Evolutionary conservation across 768 basidiomycete species (phyloP).

Genomic region (Crucibulum laeve): DNA sequence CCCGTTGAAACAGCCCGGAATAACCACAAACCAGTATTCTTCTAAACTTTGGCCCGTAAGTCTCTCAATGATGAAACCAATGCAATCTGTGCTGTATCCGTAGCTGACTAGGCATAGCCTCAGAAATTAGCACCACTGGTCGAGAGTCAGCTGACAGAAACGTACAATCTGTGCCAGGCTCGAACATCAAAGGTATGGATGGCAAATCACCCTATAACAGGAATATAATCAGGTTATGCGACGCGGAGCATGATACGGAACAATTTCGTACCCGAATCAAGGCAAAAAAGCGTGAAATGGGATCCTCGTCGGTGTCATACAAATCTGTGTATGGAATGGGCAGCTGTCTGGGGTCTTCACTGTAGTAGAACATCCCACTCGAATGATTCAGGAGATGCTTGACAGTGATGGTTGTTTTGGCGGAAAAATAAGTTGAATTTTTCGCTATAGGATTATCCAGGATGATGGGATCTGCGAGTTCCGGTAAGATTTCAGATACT

Average conservation of each 20-base stretch:
- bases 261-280: conserved; percentile 10
- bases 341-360: conserved; percentile 3
- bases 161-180: conserved; percentile 25
- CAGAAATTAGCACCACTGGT: neutral
- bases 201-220: conserved; percentile 15
- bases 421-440: conserved; percentile 3
- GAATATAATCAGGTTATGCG: neutral
- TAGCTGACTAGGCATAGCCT: conserved; percentile 16
- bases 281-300: conserved; percentile 10
- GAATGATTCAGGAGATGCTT: conserved; percentile 19
- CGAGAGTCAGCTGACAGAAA: neutral
- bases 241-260: neutral
- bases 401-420: conserved; percentile 13
- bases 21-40: conserved; percentile 19
- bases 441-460: conserved; percentile 2
- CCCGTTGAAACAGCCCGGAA: neutral
- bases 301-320: conserved; percentile 13
- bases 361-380: conserved; percentile 17
- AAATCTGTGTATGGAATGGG: conserved; percentile 3
- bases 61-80: conserved; percentile 26
- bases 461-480: conserved; percentile 21
- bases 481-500: conserved; percentile 20
- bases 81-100: conserved; percentile 22
- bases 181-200: conserved; percentile 16
- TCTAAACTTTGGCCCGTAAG: conserved; percentile 20